phyloP scores from a whole-genome alignment of 495 filamentous ascomycete species.

The Penicillium roqueforti region DNA sequence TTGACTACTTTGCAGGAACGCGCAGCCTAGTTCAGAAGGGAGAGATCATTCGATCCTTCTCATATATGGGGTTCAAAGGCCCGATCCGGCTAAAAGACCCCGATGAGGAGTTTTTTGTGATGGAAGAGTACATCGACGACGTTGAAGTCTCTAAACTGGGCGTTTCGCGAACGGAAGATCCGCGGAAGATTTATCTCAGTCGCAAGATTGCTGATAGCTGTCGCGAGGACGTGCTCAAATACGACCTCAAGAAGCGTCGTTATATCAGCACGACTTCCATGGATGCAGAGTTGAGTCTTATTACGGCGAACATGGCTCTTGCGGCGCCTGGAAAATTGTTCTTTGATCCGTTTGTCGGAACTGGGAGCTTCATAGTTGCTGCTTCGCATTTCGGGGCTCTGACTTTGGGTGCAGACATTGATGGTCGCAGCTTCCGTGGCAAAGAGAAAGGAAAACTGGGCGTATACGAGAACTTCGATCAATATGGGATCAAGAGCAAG shows the following conservation, averaged over 20 bases:
- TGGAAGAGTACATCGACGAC: slow-evolving; percentile 69
- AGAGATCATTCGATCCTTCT: slow-evolving; percentile 73
- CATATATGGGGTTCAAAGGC: slow-evolving; percentile 72
- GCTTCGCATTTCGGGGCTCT: slow-evolving; percentile 84
- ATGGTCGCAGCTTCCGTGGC: slow-evolving; percentile 80
- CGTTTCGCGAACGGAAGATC: slow-evolving; percentile 37
- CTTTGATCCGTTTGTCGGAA: slow-evolving; percentile 94
- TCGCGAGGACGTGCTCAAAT: slow-evolving; percentile 63
- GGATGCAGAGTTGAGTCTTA: slow-evolving; percentile 87
- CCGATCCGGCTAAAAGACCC: slow-evolving; percentile 68
- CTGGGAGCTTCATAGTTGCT: slow-evolving; percentile 83
- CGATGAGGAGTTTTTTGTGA: slow-evolving; percentile 68
- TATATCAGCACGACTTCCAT: slow-evolving; percentile 97
- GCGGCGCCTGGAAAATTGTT: slow-evolving; percentile 77
- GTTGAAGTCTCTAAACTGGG: slow-evolving; percentile 14
- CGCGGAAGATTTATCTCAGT: slow-evolving; percentile 64
- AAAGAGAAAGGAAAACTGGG: slow-evolving; percentile 47
- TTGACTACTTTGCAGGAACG: slow-evolving; percentile 74
- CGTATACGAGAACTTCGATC: slow-evolving; percentile 71
- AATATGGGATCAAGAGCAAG: slow-evolving; percentile 64
- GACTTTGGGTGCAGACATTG: slow-evolving; percentile 84
- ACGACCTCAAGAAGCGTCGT: slow-evolving; percentile 84
- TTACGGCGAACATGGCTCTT: slow-evolving; percentile 87
- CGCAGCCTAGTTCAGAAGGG: slow-evolving; percentile 55
- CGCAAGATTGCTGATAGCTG: slow-evolving; percentile 60